A percentile compares a stretch with the other conserved stretches of the same genome.
Evolutionary conservation across 192 early-diverging fungal species (phyloP).

Genomic region (Backusella circina): DNA sequence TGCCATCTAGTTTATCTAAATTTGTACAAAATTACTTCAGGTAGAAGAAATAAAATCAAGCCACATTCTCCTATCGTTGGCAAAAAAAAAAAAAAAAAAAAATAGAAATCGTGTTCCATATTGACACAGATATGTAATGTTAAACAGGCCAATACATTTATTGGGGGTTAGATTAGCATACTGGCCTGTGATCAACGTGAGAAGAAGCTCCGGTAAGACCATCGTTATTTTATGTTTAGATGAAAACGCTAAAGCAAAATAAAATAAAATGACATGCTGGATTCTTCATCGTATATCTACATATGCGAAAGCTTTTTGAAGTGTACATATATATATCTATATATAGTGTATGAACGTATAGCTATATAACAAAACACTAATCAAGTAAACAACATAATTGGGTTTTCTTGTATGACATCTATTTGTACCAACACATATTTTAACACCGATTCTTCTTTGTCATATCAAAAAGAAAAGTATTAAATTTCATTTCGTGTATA

Average conservation of each 20-base stretch:
- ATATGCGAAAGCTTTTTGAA: not conserved
- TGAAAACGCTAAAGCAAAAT: not conserved
- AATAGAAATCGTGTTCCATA: not conserved
- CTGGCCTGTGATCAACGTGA: slow-evolving; percentile 2
- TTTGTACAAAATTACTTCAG: not conserved
- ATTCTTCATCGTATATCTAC: not conserved
- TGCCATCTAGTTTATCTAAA: not conserved
- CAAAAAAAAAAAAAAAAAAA: not conserved
- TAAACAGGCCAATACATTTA: not conserved
- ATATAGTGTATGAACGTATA: not conserved
- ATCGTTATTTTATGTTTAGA: not conserved
- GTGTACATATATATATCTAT: not conserved
- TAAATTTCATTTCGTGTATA: not conserved
- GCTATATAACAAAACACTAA: not conserved
- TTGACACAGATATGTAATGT: not conserved
- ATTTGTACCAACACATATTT: slow-evolving; percentile 5
- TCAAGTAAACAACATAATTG: not conserved
- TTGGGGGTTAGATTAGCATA: not conserved
- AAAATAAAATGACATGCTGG: not conserved
- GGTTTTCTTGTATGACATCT: not conserved
- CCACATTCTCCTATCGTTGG: not conserved
- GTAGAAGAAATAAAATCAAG: not conserved
- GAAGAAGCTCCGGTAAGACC: not conserved
- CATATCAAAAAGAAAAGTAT: not conserved
- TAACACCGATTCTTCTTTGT: not conserved